Conservation (phyloP, 495 filamentous ascomycete species). For the Tuber microsphaerosporum region DNA sequence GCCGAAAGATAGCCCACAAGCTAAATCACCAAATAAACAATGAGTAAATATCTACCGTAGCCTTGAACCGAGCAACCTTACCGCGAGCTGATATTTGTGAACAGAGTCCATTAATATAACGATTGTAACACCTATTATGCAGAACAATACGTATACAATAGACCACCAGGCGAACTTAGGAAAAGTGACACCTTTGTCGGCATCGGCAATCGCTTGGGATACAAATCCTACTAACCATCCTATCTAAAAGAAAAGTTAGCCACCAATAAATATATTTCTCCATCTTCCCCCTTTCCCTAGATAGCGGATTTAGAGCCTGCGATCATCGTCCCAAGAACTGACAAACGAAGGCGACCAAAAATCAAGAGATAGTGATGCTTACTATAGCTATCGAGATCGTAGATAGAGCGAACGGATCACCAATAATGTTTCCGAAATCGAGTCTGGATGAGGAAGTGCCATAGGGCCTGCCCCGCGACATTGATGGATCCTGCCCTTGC, state of each 20-base stretch:
- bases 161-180: constrained; percentile 90
- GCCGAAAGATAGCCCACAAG: constrained; percentile 79
- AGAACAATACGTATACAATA: constrained; percentile 72
- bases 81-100: constrained; percentile 82
- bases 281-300: background rate
- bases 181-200: constrained; percentile 50
- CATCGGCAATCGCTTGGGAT: constrained; percentile 68
- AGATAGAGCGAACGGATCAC: constrained; percentile 91
- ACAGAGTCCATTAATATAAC: constrained; percentile 74
- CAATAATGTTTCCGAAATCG: constrained; percentile 78
- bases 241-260: constrained; percentile 51
- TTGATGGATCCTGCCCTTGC: constrained; percentile 53
- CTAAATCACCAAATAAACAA: constrained; percentile 38
- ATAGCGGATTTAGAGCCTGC: background rate
- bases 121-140: constrained; percentile 68
- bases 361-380: constrained; percentile 44
- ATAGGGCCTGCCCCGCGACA: constrained; percentile 46
- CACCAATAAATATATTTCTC: background rate
- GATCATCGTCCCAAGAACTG: background rate
- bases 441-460: constrained; percentile 51
- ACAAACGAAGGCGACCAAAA: constrained; percentile 4
- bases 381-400: constrained; percentile 88
- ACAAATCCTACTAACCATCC: constrained; percentile 93
- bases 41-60: constrained; percentile 19
- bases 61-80: constrained; percentile 43